Base-by-base conservation (phyloP, 2,329 filamentous ascomycete species). In the Aspergillus phoenicis region DNA sequence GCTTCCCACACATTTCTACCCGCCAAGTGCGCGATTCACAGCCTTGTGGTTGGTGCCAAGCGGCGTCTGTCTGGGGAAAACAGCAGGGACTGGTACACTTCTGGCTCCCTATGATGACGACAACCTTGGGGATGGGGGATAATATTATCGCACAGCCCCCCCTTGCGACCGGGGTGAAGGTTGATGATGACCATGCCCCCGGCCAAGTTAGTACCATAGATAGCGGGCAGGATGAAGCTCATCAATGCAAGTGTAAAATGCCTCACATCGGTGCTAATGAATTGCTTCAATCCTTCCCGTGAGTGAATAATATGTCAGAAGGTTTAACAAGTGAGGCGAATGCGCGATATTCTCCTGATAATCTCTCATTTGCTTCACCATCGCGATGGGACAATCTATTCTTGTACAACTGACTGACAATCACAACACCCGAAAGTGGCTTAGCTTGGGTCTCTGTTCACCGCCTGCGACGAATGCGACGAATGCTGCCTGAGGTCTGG, bases 271-370 rank as follows among this genome's bases (percentile, higher is more conserved):
- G 41, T 43, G n/a, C 41, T 52, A 43, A 55, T 20, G 26, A 43
- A 10, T 22, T 20, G n/a, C 36, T 36, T 55, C 24, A 33, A 47
- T 55, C 38, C 26, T 45, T 30, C 52, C 38, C 38, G 52, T 24
- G 52, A 28, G n/a, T 24, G 24, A 51, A 33, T 30, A 45, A 26
- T 13, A n/a, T 6, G 15, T 8, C 6, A 51, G n/a, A 51, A 51
- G 26, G 26, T 51, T 51, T 15, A 22, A 45, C 15, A 55, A 55
- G 52, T 55, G 52, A 55, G 52, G 52, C 52, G 38, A 47, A 39
- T 55, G 52, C 52, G 52, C 39, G 52, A 47, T 55, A 55, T 55
- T 55, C 52, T 39, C 52, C 52, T 28, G 39, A 55, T 26, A n/a
- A 30, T 30, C 47, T 49, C 45, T 49, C 45, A 49, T 49, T 49